These are phyloP conservation scores for Rhynchospora breviuscula DNA, from an alignment of 176 grass and related monocot genomes.

Conservation along the genomic window DNA sequence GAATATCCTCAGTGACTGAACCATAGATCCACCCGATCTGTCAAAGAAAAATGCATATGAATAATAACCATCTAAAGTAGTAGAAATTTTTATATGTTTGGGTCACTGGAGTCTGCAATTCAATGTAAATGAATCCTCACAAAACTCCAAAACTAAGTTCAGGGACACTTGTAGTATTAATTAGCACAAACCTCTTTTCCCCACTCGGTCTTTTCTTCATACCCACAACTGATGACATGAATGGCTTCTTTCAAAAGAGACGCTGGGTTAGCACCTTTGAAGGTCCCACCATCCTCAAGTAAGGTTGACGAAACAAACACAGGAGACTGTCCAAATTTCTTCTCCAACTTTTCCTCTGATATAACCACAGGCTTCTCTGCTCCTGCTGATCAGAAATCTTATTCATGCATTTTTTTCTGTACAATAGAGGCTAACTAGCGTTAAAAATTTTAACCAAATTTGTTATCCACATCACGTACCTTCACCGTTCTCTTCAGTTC, in stretches of 20 bases:
- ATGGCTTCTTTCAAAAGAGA: constrained; percentile 27
- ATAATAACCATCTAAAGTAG: neutral
- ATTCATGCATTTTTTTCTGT: neutral
- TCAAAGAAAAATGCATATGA: neutral
- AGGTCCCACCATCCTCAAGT: constrained; percentile 21
- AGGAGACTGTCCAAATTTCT: constrained; percentile 27
- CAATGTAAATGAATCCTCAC: neutral
- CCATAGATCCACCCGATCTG: constrained; percentile 25
- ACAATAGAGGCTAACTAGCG: neutral
- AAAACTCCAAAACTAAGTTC: neutral
- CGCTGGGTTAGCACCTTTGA: constrained; percentile 21
- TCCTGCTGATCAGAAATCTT: constrained; percentile 12
- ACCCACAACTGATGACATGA: constrained; percentile 24
- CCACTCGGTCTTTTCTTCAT: constrained; percentile 26
- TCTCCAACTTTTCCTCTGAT: constrained; percentile 20
- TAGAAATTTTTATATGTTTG: neutral
- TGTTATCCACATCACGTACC: constrained; percentile 34
- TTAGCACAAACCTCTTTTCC: constrained; percentile 26
- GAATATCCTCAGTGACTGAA: constrained; percentile 27
- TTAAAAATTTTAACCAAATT: neutral
- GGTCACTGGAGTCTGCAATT: neutral
- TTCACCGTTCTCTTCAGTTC: constrained; percentile 56
- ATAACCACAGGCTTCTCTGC: constrained; percentile 1
- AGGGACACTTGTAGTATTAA: neutral
- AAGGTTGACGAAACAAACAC: constrained; percentile 25